Evolutionary conservation across 306 rosid species (phyloP).

Genomic region (Begonia peltatifolia): DNA sequence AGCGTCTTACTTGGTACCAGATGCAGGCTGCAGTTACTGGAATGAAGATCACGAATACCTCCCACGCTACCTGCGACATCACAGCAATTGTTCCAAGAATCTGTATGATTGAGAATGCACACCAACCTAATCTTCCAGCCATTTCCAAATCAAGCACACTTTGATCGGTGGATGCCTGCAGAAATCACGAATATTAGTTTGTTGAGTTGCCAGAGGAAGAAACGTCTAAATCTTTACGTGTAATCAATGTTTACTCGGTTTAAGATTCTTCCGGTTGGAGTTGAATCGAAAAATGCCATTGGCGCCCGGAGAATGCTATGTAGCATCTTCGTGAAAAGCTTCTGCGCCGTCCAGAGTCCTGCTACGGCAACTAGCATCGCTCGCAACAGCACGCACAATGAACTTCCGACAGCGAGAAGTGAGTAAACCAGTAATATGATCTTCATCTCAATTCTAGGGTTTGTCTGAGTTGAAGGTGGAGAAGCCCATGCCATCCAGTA

Average conservation of each 20-base stretch:
- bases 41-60: conserved; percentile 80
- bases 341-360: conserved; percentile 74
- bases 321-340: conserved; percentile 64
- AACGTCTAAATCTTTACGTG: not conserved
- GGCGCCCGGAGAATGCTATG: conserved; percentile 65
- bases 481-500: conserved; percentile 99
- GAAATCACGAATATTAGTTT: conserved; percentile 7
- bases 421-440: conserved; percentile 45
- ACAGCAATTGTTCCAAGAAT: conserved; percentile 80
- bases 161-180: conserved; percentile 93
- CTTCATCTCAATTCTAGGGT: conserved; percentile 36
- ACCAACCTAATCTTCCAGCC: conserved; percentile 71
- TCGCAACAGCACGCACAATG: conserved; percentile 54
- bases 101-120: conserved; percentile 85
- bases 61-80: conserved; percentile 96
- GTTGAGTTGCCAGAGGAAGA: not conserved
- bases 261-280: conserved; percentile 94
- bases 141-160: conserved; percentile 85
- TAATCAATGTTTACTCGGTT: conserved; percentile 48
- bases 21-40: conserved; percentile 77
- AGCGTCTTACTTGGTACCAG: conserved; percentile 76
- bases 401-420: conserved; percentile 54
- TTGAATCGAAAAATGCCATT: conserved; percentile 90
- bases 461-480: conserved; percentile 47
- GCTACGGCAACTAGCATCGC: conserved; percentile 38